Evolutionary conservation across 331 rosid genomes (phyloP), one percentile per base, ranked within the genome.

Genomic region (Malus hybrid): DNA sequence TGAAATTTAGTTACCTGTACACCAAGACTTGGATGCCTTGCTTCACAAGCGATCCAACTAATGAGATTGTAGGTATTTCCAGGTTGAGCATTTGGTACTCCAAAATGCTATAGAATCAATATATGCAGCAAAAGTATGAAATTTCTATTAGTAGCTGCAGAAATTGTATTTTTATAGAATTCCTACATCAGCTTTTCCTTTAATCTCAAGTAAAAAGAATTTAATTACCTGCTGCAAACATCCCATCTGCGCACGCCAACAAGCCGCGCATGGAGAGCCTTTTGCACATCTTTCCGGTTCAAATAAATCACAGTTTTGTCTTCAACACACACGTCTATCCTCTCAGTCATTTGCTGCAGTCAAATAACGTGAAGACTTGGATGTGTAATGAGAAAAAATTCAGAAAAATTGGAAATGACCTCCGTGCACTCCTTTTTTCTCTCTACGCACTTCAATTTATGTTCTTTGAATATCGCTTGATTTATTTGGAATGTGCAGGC

Each of bases 251-350:
- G 83, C 7, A 84, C 88, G 42, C 91, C 91, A 10, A 91, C 89
- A 24, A 93, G 87, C 66, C 75, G 83, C 39, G 98, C 96, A 76
- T 89, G 93, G 50, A 93, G 90, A 34, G 98, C 93, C 10, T 75
- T 78, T 22, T 81, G 91, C 74, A 91, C 97, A 42, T 89, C 92
- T 81, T 78, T 87, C 50, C 88, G 77, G 78, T 91, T 93, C 57
- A 93, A 79, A 65, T 93, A 93, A 46, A 78, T 85, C 6, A 77
- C 86, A 7, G 82, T 84, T 82, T 93, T 87, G 79, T 93, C 97
- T 68, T 93, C 97, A 28, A 91, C 91, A 42, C 98, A 93, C 22
- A 93, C 96, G 80, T 93, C 98, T 75, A 91, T 58, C 2, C 75
- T 87, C 78, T 88, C 91, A 1, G 72, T 79, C 60, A 75, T 84